Percentiles rank a stretch among this genome's conserved stretches.
phyloP scores from a whole-genome alignment of 805 yeast genomes.

The Candida oleophila region DNA sequence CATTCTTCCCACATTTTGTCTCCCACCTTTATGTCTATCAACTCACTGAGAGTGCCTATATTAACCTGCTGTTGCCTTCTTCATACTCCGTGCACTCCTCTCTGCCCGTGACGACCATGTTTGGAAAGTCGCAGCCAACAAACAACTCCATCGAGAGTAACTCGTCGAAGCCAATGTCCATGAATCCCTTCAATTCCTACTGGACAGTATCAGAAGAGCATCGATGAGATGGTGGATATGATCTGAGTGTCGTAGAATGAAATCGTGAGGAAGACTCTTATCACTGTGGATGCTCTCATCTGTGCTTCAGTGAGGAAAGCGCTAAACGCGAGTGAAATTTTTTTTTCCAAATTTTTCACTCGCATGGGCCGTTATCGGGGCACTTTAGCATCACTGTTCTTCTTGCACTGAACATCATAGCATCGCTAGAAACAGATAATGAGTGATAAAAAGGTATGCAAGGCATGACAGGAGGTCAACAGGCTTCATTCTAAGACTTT shows the following conservation, averaged over 20 bases:
- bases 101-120: conserved; percentile 45
- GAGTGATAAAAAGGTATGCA: conserved; percentile 4
- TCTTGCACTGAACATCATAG: background rate
- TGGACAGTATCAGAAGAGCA: conserved; percentile 49
- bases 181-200: conserved; percentile 46
- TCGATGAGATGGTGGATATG: conserved; percentile 37
- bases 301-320: conserved; percentile 44
- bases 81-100: conserved; percentile 64
- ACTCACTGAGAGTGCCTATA: conserved; percentile 54
- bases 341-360: background rate
- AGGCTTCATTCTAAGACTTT: too few relatives aligned
- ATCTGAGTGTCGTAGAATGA: conserved; percentile 44
- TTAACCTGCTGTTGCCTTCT: conserved; percentile 48
- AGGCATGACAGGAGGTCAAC: too few relatives aligned
- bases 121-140: conserved; percentile 43
- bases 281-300: conserved; percentile 40
- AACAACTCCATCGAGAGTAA: conserved; percentile 58
- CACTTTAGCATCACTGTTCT: background rate
- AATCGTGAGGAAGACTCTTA: conserved; percentile 44
- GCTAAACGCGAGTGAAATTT: too few relatives aligned
- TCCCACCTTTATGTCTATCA: conserved; percentile 37
- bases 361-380: conserved; percentile 1
- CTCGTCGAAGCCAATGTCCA: conserved; percentile 48
- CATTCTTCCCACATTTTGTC: conserved; percentile 72
- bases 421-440: background rate